Evolutionary conservation across 148 eudicot genomes (phyloP).

Genomic region (Nyssa sinensis): DNA sequence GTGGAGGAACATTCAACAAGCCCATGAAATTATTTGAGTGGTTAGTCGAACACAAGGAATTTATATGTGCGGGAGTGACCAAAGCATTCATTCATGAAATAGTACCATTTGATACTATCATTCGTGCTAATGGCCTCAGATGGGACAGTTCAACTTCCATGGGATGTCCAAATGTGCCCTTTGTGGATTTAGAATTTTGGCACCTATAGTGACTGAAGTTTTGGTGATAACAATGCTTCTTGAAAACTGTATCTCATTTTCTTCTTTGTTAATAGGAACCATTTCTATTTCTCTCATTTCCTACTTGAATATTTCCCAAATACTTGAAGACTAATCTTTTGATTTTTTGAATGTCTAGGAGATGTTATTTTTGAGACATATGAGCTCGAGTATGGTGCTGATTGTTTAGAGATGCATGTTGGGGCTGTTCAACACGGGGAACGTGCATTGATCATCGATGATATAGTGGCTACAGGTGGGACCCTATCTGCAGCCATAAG

Average conservation of each 20-base stretch:
- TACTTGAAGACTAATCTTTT: too few species aligned
- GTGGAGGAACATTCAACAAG: neutral
- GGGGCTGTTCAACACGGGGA: conserved; percentile 85
- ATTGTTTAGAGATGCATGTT: conserved; percentile 88
- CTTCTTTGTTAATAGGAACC: neutral
- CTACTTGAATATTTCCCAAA: neutral
- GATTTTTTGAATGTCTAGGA: conserved; percentile 38
- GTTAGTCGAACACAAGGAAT: neutral
- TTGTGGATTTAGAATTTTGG: too few species aligned
- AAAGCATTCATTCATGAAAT: neutral
- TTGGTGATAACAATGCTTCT: neutral
- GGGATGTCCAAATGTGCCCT: neutral
- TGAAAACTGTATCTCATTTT: neutral
- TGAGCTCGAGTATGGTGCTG: conserved; percentile 84
- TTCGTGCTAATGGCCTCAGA: too few species aligned
- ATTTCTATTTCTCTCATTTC: neutral
- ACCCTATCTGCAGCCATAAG: conserved; percentile 82
- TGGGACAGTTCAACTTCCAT: neutral
- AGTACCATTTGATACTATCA: neutral
- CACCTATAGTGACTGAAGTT: neutral
- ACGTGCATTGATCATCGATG: conserved; percentile 77
- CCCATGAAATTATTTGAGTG: neutral
- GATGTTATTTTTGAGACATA: conserved; percentile 77
- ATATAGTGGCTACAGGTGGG: conserved; percentile 93
- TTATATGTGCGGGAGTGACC: neutral